Percentiles rank a stretch among this genome's conserved stretches.
Conservation (phyloP, 2,329 filamentous ascomycete genomes). For the Monosporascus sp. region DNA sequence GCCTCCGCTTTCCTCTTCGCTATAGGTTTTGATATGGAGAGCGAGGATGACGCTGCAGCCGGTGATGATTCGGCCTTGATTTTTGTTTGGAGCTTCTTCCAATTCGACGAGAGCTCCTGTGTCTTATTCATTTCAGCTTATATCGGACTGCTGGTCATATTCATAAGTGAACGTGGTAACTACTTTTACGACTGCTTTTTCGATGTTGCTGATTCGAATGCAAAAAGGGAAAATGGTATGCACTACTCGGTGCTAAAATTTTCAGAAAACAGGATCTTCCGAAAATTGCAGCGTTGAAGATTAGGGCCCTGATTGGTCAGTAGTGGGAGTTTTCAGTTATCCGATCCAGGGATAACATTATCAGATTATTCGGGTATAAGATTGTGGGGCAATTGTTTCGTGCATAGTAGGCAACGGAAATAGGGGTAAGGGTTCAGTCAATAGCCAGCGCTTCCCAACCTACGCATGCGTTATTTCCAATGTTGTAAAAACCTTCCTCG, state of each 20-base stretch:
- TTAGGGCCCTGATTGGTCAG: not conserved
- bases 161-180: not conserved
- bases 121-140: slow-evolving; percentile 29
- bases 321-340: no score
- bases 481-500: not conserved
- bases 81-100: slow-evolving; percentile 69
- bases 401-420: no score
- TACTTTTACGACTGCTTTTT: no score
- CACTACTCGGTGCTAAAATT: not conserved
- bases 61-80: slow-evolving; percentile 42
- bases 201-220: not conserved
- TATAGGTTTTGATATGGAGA: slow-evolving; percentile 15
- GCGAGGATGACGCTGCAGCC: slow-evolving; percentile 6
- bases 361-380: no score
- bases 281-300: not conserved
- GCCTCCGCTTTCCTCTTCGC: slow-evolving; percentile 38
- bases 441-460: not conserved
- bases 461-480: not conserved
- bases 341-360: no score
- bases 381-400: no score
- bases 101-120: slow-evolving; percentile 59
- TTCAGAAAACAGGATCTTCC: not conserved
- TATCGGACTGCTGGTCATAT: not conserved
- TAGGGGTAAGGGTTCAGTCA: no score
- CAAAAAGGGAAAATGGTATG: not conserved